Conservation (phyloP, 2,329 filamentous ascomycete species). For the Dryadomyces sulphureus region DNA sequence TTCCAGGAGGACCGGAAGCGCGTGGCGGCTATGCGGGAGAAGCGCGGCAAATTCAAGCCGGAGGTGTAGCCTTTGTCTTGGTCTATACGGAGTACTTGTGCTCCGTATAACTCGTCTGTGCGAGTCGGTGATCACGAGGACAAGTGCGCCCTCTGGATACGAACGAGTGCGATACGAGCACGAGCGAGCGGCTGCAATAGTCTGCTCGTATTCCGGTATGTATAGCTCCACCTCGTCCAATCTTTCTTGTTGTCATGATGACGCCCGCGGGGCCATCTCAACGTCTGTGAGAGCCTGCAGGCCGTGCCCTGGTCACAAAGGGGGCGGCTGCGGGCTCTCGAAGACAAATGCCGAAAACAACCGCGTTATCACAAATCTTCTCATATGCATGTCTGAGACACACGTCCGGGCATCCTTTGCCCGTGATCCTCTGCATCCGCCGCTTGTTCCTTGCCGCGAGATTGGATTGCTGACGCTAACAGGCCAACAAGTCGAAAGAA, state of each 20-base stretch:
- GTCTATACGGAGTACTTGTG: too few species aligned
- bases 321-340: too few species aligned
- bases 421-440: too few species aligned
- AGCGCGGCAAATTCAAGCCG: constrained; percentile 45
- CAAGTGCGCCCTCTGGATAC: too few species aligned
- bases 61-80: constrained; percentile 19
- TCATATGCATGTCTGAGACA: constrained; percentile 16
- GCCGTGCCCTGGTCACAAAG: neutral
- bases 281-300: constrained; percentile 10
- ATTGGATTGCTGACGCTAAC: too few species aligned
- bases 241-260: constrained; percentile 15
- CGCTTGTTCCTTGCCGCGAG: too few species aligned
- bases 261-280: constrained; percentile 25
- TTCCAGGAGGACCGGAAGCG: constrained; percentile 67
- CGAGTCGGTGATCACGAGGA: too few species aligned
- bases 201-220: too few species aligned
- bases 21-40: constrained; percentile 55
- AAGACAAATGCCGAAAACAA: constrained; percentile 32
- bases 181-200: too few species aligned
- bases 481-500: too few species aligned
- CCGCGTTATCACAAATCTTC: constrained; percentile 25
- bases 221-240: too few species aligned
- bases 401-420: neutral
- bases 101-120: too few species aligned
- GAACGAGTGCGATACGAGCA: neutral